Evolutionary conservation across 768 basidiomycete genomes (phyloP), one percentile per base, ranked within the genome.

Genomic region (Nevesoporus exiguus): DNA sequence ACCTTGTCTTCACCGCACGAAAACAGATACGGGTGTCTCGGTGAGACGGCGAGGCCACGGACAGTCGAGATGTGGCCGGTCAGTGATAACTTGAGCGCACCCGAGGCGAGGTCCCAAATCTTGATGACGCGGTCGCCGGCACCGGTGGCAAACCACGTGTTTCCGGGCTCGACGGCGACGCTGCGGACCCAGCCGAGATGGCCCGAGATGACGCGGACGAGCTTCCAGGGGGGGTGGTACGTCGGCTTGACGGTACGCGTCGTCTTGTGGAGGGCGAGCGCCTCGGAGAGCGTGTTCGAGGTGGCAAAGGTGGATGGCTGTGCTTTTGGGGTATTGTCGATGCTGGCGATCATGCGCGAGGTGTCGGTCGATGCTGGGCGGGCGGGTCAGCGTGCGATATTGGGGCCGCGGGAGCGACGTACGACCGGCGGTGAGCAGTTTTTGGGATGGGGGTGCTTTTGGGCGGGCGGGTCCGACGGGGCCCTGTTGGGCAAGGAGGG

Each of bases 51-150:
- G 44, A 99, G 71, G 0, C 97, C 97, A 33, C 97, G 80, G 15
- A 99, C 95, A 2, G 97, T 98, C 21, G 90, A 93, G 39, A 99
- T 99, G 66, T 99, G 97, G 3, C 97, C 97, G 14, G 97, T 99
- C 60, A 99, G 73, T 21, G 90, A 93, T n/a, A 99, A 74, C 70
- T 93, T 97, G 64, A 98, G 77, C 72, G 98, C 95, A n/a, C 97
- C 97, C 3, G 87, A 90, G 9, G 97, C 97, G 61, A 99, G 68
- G 69, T 99, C 95, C 97, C 97, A 98, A 10, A 99, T 93, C 76
- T 99, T 98, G 68, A 99, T 90, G 31, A 99, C 95, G 22, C 97
- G 83, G 72, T 98, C 97, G 3, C 97, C 97, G 0, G 97, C 97
- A 55, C 97, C 97, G 0, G 94, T 94, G 2, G 91, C 97, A 60